A percentile compares a stretch with the other conserved stretches of the same genome.
Evolutionary conservation across 805 yeast species (phyloP).

Genomic region (Candida qinlingensis): DNA sequence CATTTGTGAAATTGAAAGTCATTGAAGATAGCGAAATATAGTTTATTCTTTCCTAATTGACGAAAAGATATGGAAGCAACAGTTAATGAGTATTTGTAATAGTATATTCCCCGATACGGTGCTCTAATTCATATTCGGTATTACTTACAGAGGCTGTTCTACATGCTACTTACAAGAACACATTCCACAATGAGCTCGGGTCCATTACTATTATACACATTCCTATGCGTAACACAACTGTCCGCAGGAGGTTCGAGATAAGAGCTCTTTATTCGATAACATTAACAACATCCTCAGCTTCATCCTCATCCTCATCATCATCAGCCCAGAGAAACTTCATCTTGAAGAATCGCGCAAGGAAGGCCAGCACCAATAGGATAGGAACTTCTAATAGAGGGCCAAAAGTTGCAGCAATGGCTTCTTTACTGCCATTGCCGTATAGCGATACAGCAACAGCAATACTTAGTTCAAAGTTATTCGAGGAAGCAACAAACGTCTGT

Average conservation of each 20-base stretch:
- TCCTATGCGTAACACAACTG: no score
- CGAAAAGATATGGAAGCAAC: conserved; percentile 77
- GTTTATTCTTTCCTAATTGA: conserved; percentile 61
- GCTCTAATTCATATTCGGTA: no score
- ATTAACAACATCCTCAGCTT: neutral
- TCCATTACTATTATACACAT: no score
- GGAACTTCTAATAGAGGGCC: conserved; percentile 61
- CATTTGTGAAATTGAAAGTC: conserved; percentile 66
- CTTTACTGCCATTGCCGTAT: conserved; percentile 46
- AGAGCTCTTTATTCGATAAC: no score
- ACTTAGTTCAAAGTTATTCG: conserved; percentile 50
- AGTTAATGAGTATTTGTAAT: conserved; percentile 63
- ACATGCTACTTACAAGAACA: no score
- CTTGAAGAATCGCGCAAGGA: conserved; percentile 31
- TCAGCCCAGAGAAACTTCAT: conserved; percentile 5
- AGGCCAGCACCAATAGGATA: conserved; percentile 34
- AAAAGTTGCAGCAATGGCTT: conserved; percentile 54
- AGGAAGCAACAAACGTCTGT: conserved; percentile 52
- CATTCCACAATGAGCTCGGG: no score
- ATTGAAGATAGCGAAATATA: conserved; percentile 69
- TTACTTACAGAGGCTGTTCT: no score
- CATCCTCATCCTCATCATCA: neutral
- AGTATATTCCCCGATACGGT: conserved; percentile 28
- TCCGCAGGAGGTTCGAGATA: no score
- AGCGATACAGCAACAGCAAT: conserved; percentile 48